Percentiles rank a stretch among this genome's conserved stretches.
These are phyloP conservation scores for Marchantia paleacea DNA, from an alignment of 225 moss, liverwort and hornwort species.

Conservation along the genomic window DNA sequence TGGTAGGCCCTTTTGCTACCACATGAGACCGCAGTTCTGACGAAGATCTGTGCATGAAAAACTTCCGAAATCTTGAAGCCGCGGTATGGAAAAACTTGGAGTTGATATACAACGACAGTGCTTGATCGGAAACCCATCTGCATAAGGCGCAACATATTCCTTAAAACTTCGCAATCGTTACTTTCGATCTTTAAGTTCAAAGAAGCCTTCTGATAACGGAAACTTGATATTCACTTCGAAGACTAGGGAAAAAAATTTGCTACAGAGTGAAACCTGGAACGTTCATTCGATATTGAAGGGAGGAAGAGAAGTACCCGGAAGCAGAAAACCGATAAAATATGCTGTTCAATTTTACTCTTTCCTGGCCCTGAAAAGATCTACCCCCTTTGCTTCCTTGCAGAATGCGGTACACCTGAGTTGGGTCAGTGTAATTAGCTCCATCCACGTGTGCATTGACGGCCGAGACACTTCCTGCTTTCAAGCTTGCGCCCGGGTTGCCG, in stretches of 20 bases:
- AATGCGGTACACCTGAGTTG: constrained; percentile 15
- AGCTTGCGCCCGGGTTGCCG: background rate
- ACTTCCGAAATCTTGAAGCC: constrained; percentile 75
- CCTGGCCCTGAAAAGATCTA: constrained; percentile 13
- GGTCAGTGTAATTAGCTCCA: constrained; percentile 7
- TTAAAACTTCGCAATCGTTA: background rate
- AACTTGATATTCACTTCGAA: background rate
- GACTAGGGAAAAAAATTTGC: background rate
- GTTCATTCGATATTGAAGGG: background rate
- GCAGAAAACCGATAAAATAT: constrained; percentile 39
- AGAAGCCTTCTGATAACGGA: background rate
- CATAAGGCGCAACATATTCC: background rate
- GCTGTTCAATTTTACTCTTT: constrained; percentile 31
- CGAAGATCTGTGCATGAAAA: constrained; percentile 65
- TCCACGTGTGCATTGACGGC: background rate
- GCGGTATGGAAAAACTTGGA: constrained; percentile 93
- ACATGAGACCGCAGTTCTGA: constrained; percentile 59
- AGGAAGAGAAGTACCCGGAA: constrained; percentile 35
- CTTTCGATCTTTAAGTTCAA: background rate
- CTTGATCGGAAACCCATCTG: constrained; percentile 99
- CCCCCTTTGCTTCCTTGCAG: constrained; percentile 16
- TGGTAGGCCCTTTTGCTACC: constrained; percentile 55
- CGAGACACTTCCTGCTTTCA: background rate
- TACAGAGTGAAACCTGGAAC: background rate
- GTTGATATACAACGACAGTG: constrained; percentile 83